Percentiles rank a stretch among this genome's conserved stretches.
phyloP scores from a whole-genome alignment of 2,329 filamentous ascomycete species.

The Hansfordia pulvinata region DNA sequence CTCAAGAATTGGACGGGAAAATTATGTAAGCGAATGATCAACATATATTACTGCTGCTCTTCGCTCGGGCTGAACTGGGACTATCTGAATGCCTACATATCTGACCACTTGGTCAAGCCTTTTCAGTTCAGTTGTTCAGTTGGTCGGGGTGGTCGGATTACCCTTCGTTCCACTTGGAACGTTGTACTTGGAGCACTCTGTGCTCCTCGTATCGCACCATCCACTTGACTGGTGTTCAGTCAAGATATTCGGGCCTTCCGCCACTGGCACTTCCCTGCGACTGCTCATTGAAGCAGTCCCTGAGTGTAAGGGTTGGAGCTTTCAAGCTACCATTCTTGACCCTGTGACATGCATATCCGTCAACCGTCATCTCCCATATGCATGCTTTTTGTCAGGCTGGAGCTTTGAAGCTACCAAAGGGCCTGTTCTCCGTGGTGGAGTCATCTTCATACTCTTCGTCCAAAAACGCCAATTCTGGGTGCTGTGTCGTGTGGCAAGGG shows the following conservation, averaged over 20 bases:
- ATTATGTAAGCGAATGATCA: neutral
- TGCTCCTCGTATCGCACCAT: slow-evolving; percentile 3
- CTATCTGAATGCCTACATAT: neutral
- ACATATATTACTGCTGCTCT: neutral
- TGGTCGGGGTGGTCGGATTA: slow-evolving; percentile 3
- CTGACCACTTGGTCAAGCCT: slow-evolving; percentile 10
- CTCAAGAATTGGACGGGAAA: no score
- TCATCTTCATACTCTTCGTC: slow-evolving; percentile 19
- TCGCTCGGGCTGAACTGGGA: slow-evolving; percentile 1
- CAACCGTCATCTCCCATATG: slow-evolving; percentile 13
- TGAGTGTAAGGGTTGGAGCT: slow-evolving; percentile 27
- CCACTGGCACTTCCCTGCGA: neutral
- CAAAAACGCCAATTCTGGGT: slow-evolving; percentile 15
- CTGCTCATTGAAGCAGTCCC: neutral
- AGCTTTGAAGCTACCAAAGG: slow-evolving; percentile 54
- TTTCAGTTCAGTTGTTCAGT: slow-evolving; percentile 5
- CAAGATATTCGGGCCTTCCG: slow-evolving; percentile 1
- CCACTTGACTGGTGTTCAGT: slow-evolving; percentile 1
- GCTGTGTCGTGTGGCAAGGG: slow-evolving; percentile 14
- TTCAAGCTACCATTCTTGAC: slow-evolving; percentile 34
- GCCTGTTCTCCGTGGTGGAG: slow-evolving; percentile 21
- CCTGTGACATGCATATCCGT: slow-evolving; percentile 18
- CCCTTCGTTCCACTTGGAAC: slow-evolving; percentile 12
- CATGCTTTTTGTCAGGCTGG: slow-evolving; percentile 32
- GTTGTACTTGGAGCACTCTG: slow-evolving; percentile 4